These are phyloP conservation scores for Drosera spatulata DNA, from an alignment of 179 eudicot species.

Conservation along the genomic window DNA sequence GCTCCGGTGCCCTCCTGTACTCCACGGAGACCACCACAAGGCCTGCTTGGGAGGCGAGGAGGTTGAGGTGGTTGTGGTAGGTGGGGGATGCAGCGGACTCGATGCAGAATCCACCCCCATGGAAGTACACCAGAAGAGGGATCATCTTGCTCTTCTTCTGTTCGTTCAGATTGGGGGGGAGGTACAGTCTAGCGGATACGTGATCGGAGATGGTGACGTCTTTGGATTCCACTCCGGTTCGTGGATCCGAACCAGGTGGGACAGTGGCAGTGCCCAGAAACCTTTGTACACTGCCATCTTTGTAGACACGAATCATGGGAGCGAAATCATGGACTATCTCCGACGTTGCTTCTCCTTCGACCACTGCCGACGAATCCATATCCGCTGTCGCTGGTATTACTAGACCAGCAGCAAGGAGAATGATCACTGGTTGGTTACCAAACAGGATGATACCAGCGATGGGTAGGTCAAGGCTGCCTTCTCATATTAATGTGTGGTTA, in stretches of 20 bases:
- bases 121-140: not conserved
- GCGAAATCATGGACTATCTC: not conserved
- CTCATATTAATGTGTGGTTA: too few species aligned
- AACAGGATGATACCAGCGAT: too few species aligned
- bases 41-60: not conserved
- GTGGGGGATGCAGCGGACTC: not conserved
- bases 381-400: too few species aligned
- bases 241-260: not conserved
- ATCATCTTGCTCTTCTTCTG: not conserved
- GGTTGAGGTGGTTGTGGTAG: not conserved
- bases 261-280: not conserved
- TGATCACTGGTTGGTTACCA: too few species aligned
- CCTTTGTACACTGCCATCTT: conserved; percentile 4
- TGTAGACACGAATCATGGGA: conserved; percentile 2
- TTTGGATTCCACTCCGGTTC: conserved; percentile 1
- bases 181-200: not conserved
- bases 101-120: conserved; percentile 1
- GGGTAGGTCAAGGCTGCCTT: too few species aligned
- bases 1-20: conserved; percentile 1
- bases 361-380: too few species aligned
- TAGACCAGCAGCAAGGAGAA: too few species aligned
- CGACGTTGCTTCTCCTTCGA: too few species aligned
- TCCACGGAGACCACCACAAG: conserved; percentile 3
- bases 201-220: not conserved
- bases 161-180: not conserved